Base-by-base conservation (phyloP, 2,329 filamentous ascomycete genomes). In the Exophiala calicioides region DNA sequence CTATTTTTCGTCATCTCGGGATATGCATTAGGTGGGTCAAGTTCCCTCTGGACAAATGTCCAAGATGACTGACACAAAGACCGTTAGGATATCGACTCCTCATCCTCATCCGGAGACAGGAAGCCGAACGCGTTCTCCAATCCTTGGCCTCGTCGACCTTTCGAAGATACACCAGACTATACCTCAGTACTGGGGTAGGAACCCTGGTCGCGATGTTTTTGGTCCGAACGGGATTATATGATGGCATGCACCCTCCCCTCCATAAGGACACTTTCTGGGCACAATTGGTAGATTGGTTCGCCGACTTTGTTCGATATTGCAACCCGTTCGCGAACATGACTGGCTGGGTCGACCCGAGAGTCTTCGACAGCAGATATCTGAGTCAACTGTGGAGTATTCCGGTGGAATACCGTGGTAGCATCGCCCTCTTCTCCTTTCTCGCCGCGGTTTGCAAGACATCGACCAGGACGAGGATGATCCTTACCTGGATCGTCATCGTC, bases 1-100 rank as follows among this genome's bases (percentile, higher is more conserved):
- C 29, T 31, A 5, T 31, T 81, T 58, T 80, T 78, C 60, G 71
- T 81, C 57, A 73, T 81, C 42, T 81, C 78, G 0, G 78, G 78
- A 50, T 81, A 80, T 52, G 77, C 77, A 5, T 12, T 30, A 5
- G n/a, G n/a, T n/a, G n/a, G n/a, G n/a, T n/a, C n/a, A n/a, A n/a
- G n/a, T n/a, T n/a, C n/a, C n/a, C n/a, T n/a, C n/a, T n/a, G n/a
- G n/a, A n/a, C n/a, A n/a, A n/a, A n/a, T n/a, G n/a, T n/a, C n/a
- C n/a, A n/a, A n/a, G n/a, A n/a, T n/a, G n/a, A n/a, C n/a, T n/a
- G n/a, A n/a, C n/a, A n/a, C n/a, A n/a, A n/a, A n/a, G n/a, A n/a
- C n/a, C n/a, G n/a, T n/a, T n/a, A n/a, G n/a, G 10, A 3, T 31
- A 31, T 15, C 29, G 29, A 31, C 29, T 31, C 29, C 38, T 23